phyloP scores from a whole-genome alignment of 2,329 filamentous ascomycete species.

The Ophiocordyceps camponoti-rufipedis region DNA sequence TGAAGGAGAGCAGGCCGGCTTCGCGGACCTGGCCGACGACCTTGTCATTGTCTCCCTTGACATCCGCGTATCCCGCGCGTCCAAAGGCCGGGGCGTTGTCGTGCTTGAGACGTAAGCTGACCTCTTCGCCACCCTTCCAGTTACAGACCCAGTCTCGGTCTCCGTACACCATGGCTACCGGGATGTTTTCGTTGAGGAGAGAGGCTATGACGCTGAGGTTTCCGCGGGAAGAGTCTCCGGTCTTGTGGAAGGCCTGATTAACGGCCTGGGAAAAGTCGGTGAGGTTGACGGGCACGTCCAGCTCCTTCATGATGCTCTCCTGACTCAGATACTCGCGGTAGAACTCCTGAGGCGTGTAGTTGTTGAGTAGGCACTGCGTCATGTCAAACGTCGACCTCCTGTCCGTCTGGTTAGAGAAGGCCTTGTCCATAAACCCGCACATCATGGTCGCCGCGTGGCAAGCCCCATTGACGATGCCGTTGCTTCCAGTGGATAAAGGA shows the following conservation, averaged over 20 bases:
- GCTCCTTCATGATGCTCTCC: slow-evolving; percentile 32
- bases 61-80: slow-evolving; percentile 47
- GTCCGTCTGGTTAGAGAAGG: background rate
- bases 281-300: slow-evolving; percentile 45
- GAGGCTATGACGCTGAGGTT: slow-evolving; percentile 33
- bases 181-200: slow-evolving; percentile 42
- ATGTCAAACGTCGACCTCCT: slow-evolving; percentile 34
- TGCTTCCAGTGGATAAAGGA: background rate
- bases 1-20: slow-evolving; percentile 32
- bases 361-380: slow-evolving; percentile 32
- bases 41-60: slow-evolving; percentile 37
- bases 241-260: slow-evolving; percentile 38
- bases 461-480: background rate
- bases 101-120: slow-evolving; percentile 44
- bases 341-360: slow-evolving; percentile 33
- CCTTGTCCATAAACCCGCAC: background rate
- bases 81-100: slow-evolving; percentile 25
- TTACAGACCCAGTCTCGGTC: slow-evolving; percentile 43
- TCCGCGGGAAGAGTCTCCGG: slow-evolving; percentile 30
- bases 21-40: slow-evolving; percentile 60
- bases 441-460: background rate
- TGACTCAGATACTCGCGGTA: slow-evolving; percentile 39
- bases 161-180: slow-evolving; percentile 54
- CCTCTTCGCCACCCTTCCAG: slow-evolving; percentile 51
- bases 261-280: slow-evolving; percentile 24